These are phyloP conservation scores for Clarireedia monteithiana DNA, from an alignment of 2,329 filamentous ascomycete species.

Conservation along the genomic window DNA sequence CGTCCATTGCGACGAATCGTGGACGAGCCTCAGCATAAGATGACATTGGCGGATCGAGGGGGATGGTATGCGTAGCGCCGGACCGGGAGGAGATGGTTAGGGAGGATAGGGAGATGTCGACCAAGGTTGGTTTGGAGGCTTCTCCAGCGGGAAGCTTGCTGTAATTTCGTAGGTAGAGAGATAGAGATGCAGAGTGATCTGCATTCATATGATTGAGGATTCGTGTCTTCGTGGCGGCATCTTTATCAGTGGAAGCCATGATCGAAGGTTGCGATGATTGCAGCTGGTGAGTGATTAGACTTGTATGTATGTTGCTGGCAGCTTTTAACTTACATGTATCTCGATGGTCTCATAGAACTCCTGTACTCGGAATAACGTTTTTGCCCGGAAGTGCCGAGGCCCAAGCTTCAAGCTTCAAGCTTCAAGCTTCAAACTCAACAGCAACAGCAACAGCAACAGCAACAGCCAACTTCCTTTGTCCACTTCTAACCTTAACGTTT, in stretches of 20 bases:
- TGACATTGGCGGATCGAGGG: slow-evolving; percentile 64
- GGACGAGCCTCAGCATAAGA: slow-evolving; percentile 59
- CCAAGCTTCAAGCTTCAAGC: too few relatives aligned
- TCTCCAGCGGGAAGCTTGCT: slow-evolving; percentile 46
- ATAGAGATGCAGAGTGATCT: slow-evolving; percentile 68
- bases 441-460: too few relatives aligned
- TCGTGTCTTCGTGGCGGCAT: slow-evolving; percentile 45
- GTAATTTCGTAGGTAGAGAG: slow-evolving; percentile 71
- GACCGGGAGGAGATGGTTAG: slow-evolving; percentile 52
- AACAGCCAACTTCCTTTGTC: too few relatives aligned
- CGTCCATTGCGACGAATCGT: slow-evolving; percentile 67
- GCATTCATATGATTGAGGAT: slow-evolving; percentile 82
- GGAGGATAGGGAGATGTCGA: slow-evolving; percentile 54
- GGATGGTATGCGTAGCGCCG: slow-evolving; percentile 43
- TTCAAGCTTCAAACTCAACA: too few relatives aligned
- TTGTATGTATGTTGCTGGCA: too few relatives aligned
- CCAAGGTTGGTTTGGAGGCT: slow-evolving; percentile 51
- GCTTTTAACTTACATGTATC: too few relatives aligned
- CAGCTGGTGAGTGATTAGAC: too few relatives aligned
- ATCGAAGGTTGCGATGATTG: slow-evolving; percentile 3
- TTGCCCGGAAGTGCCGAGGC: too few relatives aligned
- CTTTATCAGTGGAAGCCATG: slow-evolving; percentile 24
- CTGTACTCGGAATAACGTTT: too few relatives aligned
- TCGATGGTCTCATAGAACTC: too few relatives aligned
- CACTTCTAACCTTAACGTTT: too few relatives aligned